These are phyloP conservation scores for Ganoderma sp. DNA, from an alignment of 1,284 basidiomycete species.

Conservation along the genomic window DNA sequence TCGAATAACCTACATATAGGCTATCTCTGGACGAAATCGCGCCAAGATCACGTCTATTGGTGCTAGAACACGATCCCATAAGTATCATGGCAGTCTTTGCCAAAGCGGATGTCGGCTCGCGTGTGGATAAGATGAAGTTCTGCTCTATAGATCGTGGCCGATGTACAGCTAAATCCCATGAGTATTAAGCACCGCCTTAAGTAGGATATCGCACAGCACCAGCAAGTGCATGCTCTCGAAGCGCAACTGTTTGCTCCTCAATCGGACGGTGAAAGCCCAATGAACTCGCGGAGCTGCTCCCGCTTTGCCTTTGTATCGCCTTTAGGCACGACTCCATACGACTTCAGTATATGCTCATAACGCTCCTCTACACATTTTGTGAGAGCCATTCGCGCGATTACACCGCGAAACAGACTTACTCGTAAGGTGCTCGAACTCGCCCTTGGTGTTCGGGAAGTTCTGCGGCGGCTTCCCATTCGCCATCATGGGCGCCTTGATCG, in stretches of 20 bases:
- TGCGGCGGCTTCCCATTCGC: constrained; percentile 44
- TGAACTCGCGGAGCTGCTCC: constrained; percentile 45
- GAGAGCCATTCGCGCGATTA: neutral
- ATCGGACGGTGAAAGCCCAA: constrained; percentile 40
- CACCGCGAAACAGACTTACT: constrained; percentile 37
- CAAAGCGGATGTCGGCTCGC: neutral
- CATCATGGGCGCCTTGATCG: constrained; percentile 41
- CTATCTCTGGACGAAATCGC: neutral
- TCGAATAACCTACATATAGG: neutral
- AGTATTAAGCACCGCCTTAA: neutral
- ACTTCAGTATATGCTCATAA: constrained; percentile 45
- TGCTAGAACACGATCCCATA: neutral
- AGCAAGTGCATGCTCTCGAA: neutral
- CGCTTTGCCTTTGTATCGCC: constrained; percentile 47
- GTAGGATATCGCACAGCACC: neutral
- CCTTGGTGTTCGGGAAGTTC: constrained; percentile 47
- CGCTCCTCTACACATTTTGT: constrained; percentile 43
- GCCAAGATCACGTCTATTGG: neutral
- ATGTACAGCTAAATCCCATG: neutral
- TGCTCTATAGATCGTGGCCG: neutral
- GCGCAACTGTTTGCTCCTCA: neutral
- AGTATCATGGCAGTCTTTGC: too few species aligned
- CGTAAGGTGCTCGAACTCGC: constrained; percentile 49
- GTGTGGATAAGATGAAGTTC: neutral
- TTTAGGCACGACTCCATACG: constrained; percentile 43